Evolutionary conservation across 306 rosid species (phyloP).

Genomic region (cucumber (Cucumis sativus)): DNA sequence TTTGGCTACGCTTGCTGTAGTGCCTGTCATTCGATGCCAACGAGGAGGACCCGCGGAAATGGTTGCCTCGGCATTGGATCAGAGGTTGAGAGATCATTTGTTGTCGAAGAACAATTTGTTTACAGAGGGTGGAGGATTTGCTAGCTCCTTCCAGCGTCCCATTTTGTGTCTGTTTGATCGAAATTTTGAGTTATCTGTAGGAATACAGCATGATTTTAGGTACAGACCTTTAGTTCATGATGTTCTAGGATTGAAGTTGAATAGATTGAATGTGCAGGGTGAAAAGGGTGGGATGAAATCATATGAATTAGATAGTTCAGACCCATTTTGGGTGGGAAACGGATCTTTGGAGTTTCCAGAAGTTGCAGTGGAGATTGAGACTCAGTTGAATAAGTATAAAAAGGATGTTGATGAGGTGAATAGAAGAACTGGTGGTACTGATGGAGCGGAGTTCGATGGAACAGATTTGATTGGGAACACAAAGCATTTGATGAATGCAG

Average conservation of each 20-base stretch:
- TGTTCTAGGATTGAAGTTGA: slow-evolving; percentile 72
- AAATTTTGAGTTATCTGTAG: slow-evolving; percentile 83
- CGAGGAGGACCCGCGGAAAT: slow-evolving; percentile 93
- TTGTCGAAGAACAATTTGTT: slow-evolving; percentile 80
- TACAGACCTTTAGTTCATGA: slow-evolving; percentile 87
- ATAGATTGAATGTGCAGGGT: slow-evolving; percentile 77
- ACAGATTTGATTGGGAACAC: slow-evolving; percentile 94
- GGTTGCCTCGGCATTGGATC: slow-evolving; percentile 91
- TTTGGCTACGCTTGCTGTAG: slow-evolving; percentile 73
- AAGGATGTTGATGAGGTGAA: slow-evolving; percentile 95
- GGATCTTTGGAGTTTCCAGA: slow-evolving; percentile 79
- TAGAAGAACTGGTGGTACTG: slow-evolving; percentile 77
- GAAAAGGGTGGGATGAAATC: slow-evolving; percentile 93
- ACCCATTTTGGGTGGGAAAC: slow-evolving; percentile 77
- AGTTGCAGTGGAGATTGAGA: slow-evolving; percentile 92
- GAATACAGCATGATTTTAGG: slow-evolving; percentile 91
- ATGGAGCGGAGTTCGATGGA: slow-evolving; percentile 83
- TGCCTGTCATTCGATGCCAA: slow-evolving; percentile 71
- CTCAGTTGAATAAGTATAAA: slow-evolving; percentile 76
- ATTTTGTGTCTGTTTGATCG: slow-evolving; percentile 83
- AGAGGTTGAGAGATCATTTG: slow-evolving; percentile 81
- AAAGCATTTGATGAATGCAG: slow-evolving; percentile 93
- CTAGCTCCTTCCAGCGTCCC: slow-evolving; percentile 78
- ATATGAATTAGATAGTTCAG: slow-evolving; percentile 70
- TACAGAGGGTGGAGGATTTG: slow-evolving; percentile 62